Evolutionary conservation across 2,329 filamentous ascomycete genomes (phyloP), one percentile per base, ranked within the genome.

Genomic region (Fusarium sp.): DNA sequence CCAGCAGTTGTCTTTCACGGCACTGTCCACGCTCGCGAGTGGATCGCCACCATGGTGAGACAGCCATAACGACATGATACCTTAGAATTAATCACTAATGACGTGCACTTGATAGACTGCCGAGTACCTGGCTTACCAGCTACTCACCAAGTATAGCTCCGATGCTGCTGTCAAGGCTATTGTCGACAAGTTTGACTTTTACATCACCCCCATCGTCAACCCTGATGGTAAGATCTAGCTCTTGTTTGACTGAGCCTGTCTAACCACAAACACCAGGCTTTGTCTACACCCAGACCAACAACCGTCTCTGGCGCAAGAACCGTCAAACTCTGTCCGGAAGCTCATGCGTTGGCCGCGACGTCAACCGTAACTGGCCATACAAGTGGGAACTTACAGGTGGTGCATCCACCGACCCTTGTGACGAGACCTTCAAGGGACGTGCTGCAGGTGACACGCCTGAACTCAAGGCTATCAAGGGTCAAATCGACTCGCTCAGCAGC

Each of bases 151-250:
- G 51, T 69, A 69, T 43, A 34, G 31, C 38, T 38, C 55, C 10
- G 66, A 69, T 52, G 43, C 66, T 1, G 61, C 66, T 39, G 61
- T 69, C 36, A 69, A 69, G 56, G 66, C 77, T 1, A 83, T 87
- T 54, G 81, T 91, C 45, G 84, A 91, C 78, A 86, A 83, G 63
- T 90, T 89, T 75, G 90, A 92, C 80, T 90, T 89, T 69, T 91
- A 89, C 78, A 84, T 92, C 72, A 84, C 90, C 64, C 88, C 88
- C 4, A 77, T 90, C 31, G 86, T 88, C 28, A 90, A 90, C 74
- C 87, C 87, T 0, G 88, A 90, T 68, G 87, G 84, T 85, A 74
- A 71, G 78, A 2, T 1, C n/a, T 5, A 7, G 2, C 7, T 6
- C 6, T 1, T 6, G 8, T 14, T 6, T 7, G 5, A 7, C 3